Conservation (phyloP, 805 yeast species). For the Nakazawaea populi region DNA sequence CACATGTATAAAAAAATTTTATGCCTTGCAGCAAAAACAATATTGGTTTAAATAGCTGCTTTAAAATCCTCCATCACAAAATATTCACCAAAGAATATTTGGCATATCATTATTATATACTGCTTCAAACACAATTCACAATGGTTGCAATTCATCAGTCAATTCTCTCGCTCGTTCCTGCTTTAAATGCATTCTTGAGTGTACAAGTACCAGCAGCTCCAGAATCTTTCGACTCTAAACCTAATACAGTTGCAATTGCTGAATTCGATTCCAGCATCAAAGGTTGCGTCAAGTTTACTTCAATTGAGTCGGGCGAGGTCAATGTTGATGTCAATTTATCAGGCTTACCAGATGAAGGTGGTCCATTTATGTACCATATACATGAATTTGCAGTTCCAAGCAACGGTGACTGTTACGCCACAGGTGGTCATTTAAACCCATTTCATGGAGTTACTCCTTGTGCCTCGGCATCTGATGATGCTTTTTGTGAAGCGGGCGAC, state of each 20-base stretch:
- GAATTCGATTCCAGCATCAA: conserved; percentile 41
- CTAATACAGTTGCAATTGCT: conserved; percentile 47
- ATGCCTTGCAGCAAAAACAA: not conserved
- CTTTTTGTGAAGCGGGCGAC: conserved; percentile 42
- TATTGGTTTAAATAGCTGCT: not conserved
- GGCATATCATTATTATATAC: not conserved
- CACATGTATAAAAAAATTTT: not conserved
- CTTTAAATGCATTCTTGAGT: not conserved
- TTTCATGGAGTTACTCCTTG: conserved; percentile 31
- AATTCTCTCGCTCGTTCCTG: conserved; percentile 1
- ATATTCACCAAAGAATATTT: no score
- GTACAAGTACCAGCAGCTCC: conserved; percentile 36
- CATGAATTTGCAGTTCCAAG: conserved; percentile 32
- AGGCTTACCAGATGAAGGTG: conserved; percentile 35
- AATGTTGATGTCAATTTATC: conserved; percentile 38
- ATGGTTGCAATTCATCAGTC: conserved; percentile 6
- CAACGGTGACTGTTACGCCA: conserved; percentile 33
- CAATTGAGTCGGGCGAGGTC: conserved; percentile 26
- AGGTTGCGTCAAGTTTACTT: conserved; percentile 54
- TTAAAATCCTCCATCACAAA: not conserved
- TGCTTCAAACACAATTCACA: not conserved
- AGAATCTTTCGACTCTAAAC: conserved; percentile 39
- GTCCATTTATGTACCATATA: conserved; percentile 40
- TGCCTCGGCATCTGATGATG: conserved; percentile 27
- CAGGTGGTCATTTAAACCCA: conserved; percentile 38